Conservation (phyloP, 129 eudicot genomes). For the Rutidosis leptorrhynchoides region DNA sequence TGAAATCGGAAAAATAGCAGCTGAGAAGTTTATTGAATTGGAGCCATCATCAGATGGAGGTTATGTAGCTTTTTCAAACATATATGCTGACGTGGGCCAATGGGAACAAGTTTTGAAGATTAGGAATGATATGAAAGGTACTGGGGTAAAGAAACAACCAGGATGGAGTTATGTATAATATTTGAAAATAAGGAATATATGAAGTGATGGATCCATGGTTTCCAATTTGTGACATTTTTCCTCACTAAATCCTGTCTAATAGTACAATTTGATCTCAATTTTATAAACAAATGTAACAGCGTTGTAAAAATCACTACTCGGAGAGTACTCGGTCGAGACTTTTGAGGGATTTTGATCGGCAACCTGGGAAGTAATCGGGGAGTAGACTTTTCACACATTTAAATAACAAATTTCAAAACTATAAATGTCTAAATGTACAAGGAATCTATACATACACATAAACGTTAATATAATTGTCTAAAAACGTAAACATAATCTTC, state of each 20-base stretch:
- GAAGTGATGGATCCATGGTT: neutral
- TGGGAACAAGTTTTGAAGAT: conserved; percentile 66
- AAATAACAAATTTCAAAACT: too few relatives aligned
- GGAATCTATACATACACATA: too few relatives aligned
- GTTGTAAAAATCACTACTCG: too few relatives aligned
- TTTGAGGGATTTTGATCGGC: too few relatives aligned
- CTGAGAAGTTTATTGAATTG: conserved; percentile 57
- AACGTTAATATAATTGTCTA: too few relatives aligned
- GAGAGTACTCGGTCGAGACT: too few relatives aligned
- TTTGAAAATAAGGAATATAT: neutral
- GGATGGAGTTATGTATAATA: conserved; percentile 63
- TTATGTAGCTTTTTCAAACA: conserved; percentile 63
- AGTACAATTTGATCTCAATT: neutral
- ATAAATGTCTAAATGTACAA: too few relatives aligned
- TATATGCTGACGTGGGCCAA: conserved; percentile 69
- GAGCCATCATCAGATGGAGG: conserved; percentile 61
- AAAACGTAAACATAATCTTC: too few relatives aligned
- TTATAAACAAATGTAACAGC: too few relatives aligned
- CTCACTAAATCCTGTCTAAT: neutral
- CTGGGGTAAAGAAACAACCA: conserved; percentile 59
- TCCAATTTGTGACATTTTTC: neutral
- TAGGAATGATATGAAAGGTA: conserved; percentile 59
- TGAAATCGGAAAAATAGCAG: conserved; percentile 73
- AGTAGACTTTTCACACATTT: too few relatives aligned
- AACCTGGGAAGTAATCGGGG: too few relatives aligned